Base-by-base conservation (phyloP, 129 eudicot species). In the Pseudognaphalium luteoalbum region DNA sequence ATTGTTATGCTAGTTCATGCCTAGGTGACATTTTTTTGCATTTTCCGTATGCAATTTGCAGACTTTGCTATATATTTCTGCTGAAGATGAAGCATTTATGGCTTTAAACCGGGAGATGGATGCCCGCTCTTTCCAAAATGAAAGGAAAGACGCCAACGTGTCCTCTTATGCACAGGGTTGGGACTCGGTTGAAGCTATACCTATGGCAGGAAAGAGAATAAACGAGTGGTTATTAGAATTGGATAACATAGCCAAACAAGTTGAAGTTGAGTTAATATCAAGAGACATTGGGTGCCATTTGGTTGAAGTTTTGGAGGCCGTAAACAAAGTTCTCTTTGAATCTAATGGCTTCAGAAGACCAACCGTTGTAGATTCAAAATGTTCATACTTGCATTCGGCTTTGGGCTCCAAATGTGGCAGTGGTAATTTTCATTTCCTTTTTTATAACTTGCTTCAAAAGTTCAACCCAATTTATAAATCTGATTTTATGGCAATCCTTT, bases 241-340 rank as follows among this genome's bases (percentile, higher is more conserved):
- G 75, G 96, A 93, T 81, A 74, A 51, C 72, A 93, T 93, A 74
- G 92, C 92, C 2, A 87, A 83, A 78, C 88, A 93, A 82, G 97
- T 88, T 58, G 85, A 90, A 58, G 83, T 20, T 20, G 95, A 90
- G 79, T 83, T 93, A 69, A 88, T 87, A 65, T 70, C 90, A 66
- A 86, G 97, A 75, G 98, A 93, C 22, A 93, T 93, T 64, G 96
- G 97, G 47, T 93, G 98, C 75, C 83, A 93, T 81, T 81, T 93
- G 75, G 83, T 81, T 54, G 92, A 90, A 81, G 95, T 93, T 78
- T 70, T 93, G 71, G 98, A 90, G 70, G 98, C 96, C 4, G 96
- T 93, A 61, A 93, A 93, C 84, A 66, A 83, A 63, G 97, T 93
- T 73, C 87, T 93, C 72, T 93, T 93, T 51, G 85, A 88, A 74